phyloP scores from a whole-genome alignment of 1,284 basidiomycete species.

The Schizophyllum amplum region DNA sequence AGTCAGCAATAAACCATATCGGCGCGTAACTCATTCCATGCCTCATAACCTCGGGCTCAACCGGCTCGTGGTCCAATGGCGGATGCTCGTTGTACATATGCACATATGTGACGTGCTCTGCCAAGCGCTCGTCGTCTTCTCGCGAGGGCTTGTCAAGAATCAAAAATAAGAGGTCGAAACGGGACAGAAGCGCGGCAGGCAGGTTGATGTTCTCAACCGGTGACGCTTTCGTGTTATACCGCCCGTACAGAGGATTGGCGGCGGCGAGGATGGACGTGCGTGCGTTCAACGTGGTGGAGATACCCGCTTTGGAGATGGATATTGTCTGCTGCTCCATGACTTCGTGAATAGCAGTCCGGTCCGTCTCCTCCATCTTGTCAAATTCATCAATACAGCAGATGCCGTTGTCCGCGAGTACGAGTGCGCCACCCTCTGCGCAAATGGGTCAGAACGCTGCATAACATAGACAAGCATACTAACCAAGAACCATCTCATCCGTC shows the following conservation, averaged over 20 bases:
- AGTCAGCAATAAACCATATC: constrained; percentile 4
- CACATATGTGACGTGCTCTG: constrained; percentile 96
- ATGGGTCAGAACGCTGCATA: constrained; percentile 5
- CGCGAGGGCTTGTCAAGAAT: constrained; percentile 93
- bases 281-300: constrained; percentile 98
- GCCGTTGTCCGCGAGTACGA: constrained; percentile 97
- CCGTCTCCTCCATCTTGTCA: constrained; percentile 99
- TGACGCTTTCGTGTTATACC: constrained; percentile 96
- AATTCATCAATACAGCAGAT: constrained; percentile 99
- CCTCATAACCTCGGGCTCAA: constrained; percentile 88
- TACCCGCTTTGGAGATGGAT: constrained; percentile 98
- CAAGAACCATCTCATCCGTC: constrained; percentile 98
- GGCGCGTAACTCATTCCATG: constrained; percentile 22
- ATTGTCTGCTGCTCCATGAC: constrained; percentile 99
- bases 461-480: constrained; percentile 37
- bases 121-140: constrained; percentile 93
- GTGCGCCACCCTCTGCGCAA: constrained; percentile 88
- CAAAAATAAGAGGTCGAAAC: constrained; percentile 96
- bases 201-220: constrained; percentile 99
- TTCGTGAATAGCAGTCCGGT: constrained; percentile 98
- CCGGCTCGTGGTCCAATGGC: constrained; percentile 73
- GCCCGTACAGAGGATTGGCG: constrained; percentile 95
- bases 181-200: constrained; percentile 90
- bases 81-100: constrained; percentile 96
- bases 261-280: constrained; percentile 97